phyloP scores from a whole-genome alignment of 305 asterid genomes.

The Ajuga reptans region DNA sequence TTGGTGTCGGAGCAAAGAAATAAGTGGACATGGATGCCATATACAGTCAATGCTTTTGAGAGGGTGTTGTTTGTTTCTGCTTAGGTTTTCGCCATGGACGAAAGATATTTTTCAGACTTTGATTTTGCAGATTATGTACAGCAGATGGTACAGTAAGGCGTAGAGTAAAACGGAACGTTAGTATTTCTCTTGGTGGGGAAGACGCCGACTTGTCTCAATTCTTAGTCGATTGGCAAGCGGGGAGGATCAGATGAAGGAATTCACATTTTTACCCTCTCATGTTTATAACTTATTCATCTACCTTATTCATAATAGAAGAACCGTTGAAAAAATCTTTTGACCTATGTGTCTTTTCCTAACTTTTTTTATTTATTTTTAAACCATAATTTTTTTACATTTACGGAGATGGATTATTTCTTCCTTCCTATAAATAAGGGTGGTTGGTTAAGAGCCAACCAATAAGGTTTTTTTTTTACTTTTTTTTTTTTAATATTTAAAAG shows the following conservation, averaged over 20 bases:
- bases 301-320: too few relatives aligned
- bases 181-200: slow-evolving; percentile 22
- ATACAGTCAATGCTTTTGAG: background rate
- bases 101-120: background rate
- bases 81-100: slow-evolving; percentile 36
- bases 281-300: too few relatives aligned
- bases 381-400: too few relatives aligned
- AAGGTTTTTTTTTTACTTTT: too few relatives aligned
- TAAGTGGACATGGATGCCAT: slow-evolving; percentile 61
- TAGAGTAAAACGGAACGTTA: slow-evolving; percentile 13
- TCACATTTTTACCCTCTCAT: slow-evolving; percentile 19
- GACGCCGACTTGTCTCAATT: slow-evolving; percentile 9
- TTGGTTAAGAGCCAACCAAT: too few relatives aligned
- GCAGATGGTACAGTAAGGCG: background rate
- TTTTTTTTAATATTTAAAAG: too few relatives aligned
- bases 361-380: too few relatives aligned
- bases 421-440: too few relatives aligned
- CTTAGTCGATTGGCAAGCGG: slow-evolving; percentile 8
- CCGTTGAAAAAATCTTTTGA: too few relatives aligned
- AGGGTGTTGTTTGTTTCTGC: background rate
- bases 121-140: background rate
- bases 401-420: too few relatives aligned
- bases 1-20: slow-evolving; percentile 35
- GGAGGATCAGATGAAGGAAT: slow-evolving; percentile 30
- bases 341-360: too few relatives aligned